These are phyloP conservation scores for Antitrichia curtipendula DNA, from an alignment of 225 moss, liverwort and hornwort species.

Conservation along the genomic window DNA sequence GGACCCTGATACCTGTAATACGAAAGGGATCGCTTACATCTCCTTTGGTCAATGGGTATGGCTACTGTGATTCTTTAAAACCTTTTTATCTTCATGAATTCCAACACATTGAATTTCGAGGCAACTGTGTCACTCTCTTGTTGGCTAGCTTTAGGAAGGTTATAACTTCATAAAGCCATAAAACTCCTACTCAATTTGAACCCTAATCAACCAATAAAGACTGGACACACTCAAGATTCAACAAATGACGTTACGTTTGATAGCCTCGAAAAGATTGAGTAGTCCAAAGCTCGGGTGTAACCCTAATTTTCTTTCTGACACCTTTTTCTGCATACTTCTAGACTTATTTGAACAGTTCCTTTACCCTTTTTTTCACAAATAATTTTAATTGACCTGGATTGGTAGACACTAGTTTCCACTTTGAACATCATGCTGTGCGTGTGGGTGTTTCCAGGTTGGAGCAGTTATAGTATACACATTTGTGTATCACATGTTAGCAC, in stretches of 20 bases:
- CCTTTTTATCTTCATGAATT: background rate
- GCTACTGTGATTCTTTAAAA: background rate
- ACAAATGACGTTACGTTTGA: background rate
- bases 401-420: background rate
- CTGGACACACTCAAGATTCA: background rate
- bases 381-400: background rate
- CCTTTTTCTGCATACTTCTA: background rate
- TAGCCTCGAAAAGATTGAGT: background rate
- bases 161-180: background rate
- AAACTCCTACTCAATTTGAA: background rate
- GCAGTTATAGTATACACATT: constrained; percentile 87
- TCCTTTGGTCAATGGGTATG: constrained; percentile 94
- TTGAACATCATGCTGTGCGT: background rate
- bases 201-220: background rate
- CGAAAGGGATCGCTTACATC: constrained; percentile 71
- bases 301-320: background rate
- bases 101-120: background rate
- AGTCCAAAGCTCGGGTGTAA: background rate
- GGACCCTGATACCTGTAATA: constrained; percentile 36
- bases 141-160: background rate
- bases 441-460: constrained; percentile 40
- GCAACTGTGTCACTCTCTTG: background rate
- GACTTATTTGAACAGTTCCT: too few relatives aligned
- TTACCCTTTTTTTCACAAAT: background rate
- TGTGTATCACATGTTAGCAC: constrained; percentile 64